Conservation (phyloP, 768 basidiomycete genomes). For the Tubosaeta sp. region DNA sequence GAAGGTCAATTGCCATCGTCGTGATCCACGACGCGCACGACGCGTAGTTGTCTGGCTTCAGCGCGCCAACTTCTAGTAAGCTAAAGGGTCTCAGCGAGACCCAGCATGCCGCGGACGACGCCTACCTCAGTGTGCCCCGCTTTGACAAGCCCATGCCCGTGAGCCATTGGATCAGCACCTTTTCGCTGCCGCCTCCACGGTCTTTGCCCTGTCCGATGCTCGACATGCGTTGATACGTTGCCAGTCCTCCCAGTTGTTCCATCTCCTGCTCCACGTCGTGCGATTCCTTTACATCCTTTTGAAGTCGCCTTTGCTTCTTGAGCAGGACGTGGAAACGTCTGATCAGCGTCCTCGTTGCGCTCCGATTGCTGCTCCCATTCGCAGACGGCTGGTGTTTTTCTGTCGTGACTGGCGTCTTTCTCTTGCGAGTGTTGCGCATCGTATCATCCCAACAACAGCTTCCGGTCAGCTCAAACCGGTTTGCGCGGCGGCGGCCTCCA, state of each 20-base stretch:
- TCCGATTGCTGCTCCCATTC: constrained; percentile 43
- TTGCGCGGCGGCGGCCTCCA: too few relatives aligned
- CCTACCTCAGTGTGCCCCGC: constrained; percentile 34
- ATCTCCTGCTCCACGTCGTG: constrained; percentile 59
- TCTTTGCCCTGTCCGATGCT: constrained; percentile 73
- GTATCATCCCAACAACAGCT: background rate
- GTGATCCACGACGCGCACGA: constrained; percentile 68
- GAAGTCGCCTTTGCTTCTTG: constrained; percentile 60
- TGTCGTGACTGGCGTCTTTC: constrained; percentile 44
- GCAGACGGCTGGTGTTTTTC: constrained; percentile 1
- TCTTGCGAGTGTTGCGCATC: constrained; percentile 43
- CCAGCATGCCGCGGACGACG: background rate
- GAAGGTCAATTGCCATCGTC: constrained; percentile 74
- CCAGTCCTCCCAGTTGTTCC: constrained; percentile 68
- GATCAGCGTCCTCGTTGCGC: constrained; percentile 68
- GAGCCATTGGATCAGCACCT: constrained; percentile 73
- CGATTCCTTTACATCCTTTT: constrained; percentile 37
- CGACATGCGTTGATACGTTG: constrained; percentile 81
- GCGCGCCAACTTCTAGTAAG: constrained; percentile 84
- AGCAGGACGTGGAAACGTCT: constrained; percentile 77
- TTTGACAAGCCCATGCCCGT: constrained; percentile 42
- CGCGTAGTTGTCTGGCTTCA: constrained; percentile 78
- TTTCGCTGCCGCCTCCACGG: constrained; percentile 87
- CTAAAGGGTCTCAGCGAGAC: constrained; percentile 34
- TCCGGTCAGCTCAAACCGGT: too few relatives aligned